These are phyloP conservation scores for Talaromyces sp. DNA, from an alignment of 2,329 filamentous ascomycete genomes.

Conservation along the genomic window DNA sequence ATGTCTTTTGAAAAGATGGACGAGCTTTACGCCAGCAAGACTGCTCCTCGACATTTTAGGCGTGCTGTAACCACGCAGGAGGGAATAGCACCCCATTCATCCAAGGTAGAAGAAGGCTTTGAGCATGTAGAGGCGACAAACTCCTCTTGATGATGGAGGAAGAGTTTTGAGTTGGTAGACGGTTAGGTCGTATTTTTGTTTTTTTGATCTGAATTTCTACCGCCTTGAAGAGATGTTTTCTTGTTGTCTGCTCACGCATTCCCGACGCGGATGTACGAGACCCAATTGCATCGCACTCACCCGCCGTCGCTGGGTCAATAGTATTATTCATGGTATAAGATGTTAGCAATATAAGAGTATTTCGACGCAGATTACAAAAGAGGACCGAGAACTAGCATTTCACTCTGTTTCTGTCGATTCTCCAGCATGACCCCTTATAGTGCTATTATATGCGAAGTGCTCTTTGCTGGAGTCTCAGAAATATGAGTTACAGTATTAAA, in stretches of 20 bases:
- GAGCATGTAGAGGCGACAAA: not conserved
- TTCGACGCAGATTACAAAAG: not conserved
- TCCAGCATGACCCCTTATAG: not conserved
- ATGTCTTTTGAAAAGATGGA: conserved; percentile 5
- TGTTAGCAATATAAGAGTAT: not conserved
- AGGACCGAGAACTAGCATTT: not conserved
- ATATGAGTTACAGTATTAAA: not conserved
- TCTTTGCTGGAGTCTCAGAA: not conserved
- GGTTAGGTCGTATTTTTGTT: not conserved
- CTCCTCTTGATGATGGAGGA: not conserved
- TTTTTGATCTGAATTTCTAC: not conserved
- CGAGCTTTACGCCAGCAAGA: conserved; percentile 6
- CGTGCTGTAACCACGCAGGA: not conserved
- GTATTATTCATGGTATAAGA: not conserved
- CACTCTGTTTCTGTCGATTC: not conserved
- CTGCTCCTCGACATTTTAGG: conserved; percentile 1
- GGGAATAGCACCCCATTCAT: not conserved
- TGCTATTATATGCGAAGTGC: not conserved
- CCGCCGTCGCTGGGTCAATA: not conserved
- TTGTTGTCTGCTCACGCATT: not conserved
- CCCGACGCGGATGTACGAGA: not conserved
- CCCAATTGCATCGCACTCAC: not conserved
- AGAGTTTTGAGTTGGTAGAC: not conserved
- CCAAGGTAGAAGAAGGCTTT: not conserved
- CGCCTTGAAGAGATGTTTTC: not conserved